These are phyloP conservation scores for Prunus mume DNA, from an alignment of 306 rosid species.

Conservation along the genomic window DNA sequence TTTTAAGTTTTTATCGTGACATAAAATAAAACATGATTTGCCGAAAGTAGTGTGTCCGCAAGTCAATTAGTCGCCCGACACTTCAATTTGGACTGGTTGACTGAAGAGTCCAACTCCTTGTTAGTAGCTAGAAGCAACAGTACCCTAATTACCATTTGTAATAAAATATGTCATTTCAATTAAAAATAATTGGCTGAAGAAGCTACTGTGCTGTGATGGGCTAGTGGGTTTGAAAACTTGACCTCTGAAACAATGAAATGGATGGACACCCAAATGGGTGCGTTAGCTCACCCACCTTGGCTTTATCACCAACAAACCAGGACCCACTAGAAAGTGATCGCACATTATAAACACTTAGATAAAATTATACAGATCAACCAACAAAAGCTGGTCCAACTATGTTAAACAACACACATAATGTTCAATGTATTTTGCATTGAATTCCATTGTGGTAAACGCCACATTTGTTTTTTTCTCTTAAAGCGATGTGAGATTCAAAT, in stretches of 20 bases:
- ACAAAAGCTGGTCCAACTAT: background rate
- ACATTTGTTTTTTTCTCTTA: no score
- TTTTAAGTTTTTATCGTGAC: no score
- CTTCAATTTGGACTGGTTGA: background rate
- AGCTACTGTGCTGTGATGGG: background rate
- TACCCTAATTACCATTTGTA: background rate
- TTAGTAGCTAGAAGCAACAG: background rate
- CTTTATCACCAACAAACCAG: background rate
- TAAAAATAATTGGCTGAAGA: background rate
- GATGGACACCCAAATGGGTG: background rate
- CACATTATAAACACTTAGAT: background rate
- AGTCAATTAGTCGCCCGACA: background rate
- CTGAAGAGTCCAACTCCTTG: background rate
- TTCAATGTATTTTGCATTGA: background rate
- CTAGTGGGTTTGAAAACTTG: background rate
- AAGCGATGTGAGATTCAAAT: no score
- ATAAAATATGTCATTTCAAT: background rate
- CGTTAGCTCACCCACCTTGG: constrained; percentile 6
- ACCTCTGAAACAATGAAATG: background rate
- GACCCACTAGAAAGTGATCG: background rate
- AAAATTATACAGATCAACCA: background rate
- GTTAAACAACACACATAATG: no score
- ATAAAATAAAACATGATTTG: background rate
- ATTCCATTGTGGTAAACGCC: background rate
- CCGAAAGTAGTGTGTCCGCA: constrained; percentile 5